phyloP scores from a whole-genome alignment of 257 asterid species.

The Verbascum thapsus region DNA sequence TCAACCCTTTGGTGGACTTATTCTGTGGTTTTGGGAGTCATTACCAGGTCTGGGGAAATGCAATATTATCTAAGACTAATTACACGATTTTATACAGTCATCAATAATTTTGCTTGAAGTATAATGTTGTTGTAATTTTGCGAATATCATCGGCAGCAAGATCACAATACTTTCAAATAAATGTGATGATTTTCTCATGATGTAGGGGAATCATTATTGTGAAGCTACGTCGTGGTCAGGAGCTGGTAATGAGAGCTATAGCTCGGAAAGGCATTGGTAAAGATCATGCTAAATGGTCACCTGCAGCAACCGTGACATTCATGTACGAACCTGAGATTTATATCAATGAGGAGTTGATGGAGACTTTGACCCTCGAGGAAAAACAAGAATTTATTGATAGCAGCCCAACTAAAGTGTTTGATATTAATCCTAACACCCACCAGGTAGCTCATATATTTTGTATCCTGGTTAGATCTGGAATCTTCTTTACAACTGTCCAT shows the following conservation, averaged over 20 bases:
- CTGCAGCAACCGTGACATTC: slow-evolving; percentile 98
- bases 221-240: slow-evolving; percentile 98
- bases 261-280: slow-evolving; percentile 98
- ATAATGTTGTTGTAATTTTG: not conserved
- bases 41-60: not conserved
- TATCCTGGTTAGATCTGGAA: slow-evolving; percentile 21
- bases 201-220: slow-evolving; percentile 93
- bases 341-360: too few relatives aligned
- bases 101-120: not conserved
- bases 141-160: not conserved
- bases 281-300: slow-evolving; percentile 99
- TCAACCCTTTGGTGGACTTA: too few relatives aligned
- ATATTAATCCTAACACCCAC: too few relatives aligned
- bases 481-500: not conserved
- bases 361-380: too few relatives aligned
- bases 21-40: too few relatives aligned
- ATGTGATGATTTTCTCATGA: slow-evolving; percentile 19
- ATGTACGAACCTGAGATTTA: slow-evolving; percentile 95
- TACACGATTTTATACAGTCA: not conserved
- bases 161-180: not conserved
- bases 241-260: slow-evolving; percentile 85
- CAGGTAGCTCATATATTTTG: slow-evolving; percentile 14
- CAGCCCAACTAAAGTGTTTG: too few relatives aligned
- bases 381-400: too few relatives aligned
- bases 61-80: not conserved